A percentile compares a stretch with the other conserved stretches of the same genome.
phyloP scores from a whole-genome alignment of 192 early-diverging fungal genomes.

The Bifiguratus adelaidae region DNA sequence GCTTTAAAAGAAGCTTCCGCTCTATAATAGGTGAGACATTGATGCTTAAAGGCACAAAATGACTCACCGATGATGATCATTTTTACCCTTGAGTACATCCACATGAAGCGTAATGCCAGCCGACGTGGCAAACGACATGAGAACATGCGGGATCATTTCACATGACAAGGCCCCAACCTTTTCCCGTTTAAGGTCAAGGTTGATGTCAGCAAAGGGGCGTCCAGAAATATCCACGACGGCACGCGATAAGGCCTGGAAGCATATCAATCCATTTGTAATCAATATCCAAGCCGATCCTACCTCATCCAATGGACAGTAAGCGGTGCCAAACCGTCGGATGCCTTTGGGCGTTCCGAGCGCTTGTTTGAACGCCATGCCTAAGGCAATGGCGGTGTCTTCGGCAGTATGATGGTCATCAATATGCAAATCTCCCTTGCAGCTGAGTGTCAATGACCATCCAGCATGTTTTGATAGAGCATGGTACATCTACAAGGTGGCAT shows the following conservation, averaged over 20 bases:
- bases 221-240: slow-evolving; percentile 98
- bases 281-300: no score
- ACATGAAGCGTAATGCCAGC: slow-evolving; percentile 96
- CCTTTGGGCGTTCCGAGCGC: slow-evolving; percentile 82
- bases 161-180: slow-evolving; percentile 82
- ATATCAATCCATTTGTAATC: no score
- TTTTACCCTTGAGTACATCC: slow-evolving; percentile 87
- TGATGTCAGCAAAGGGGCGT: slow-evolving; percentile 70
- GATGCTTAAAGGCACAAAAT: neutral
- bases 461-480: slow-evolving; percentile 96
- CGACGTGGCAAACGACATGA: slow-evolving; percentile 83
- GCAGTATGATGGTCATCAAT: slow-evolving; percentile 99
- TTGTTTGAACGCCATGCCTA: slow-evolving; percentile 88
- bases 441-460: slow-evolving; percentile 78
- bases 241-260: slow-evolving; percentile 66
- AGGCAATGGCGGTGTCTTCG: slow-evolving; percentile 89
- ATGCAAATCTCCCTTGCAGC: slow-evolving; percentile 87
- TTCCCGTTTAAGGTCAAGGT: slow-evolving; percentile 86
- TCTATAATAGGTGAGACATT: slow-evolving; percentile 24
- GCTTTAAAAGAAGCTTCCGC: slow-evolving; percentile 97
- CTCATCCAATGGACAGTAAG: slow-evolving; percentile 95
- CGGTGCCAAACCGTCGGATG: slow-evolving; percentile 89
- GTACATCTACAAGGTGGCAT: slow-evolving; percentile 73
- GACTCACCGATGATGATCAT: slow-evolving; percentile 92
- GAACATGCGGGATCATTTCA: slow-evolving; percentile 98